These are phyloP conservation scores for Penicillium lagena DNA, from an alignment of 495 filamentous ascomycete species.

Conservation along the genomic window DNA sequence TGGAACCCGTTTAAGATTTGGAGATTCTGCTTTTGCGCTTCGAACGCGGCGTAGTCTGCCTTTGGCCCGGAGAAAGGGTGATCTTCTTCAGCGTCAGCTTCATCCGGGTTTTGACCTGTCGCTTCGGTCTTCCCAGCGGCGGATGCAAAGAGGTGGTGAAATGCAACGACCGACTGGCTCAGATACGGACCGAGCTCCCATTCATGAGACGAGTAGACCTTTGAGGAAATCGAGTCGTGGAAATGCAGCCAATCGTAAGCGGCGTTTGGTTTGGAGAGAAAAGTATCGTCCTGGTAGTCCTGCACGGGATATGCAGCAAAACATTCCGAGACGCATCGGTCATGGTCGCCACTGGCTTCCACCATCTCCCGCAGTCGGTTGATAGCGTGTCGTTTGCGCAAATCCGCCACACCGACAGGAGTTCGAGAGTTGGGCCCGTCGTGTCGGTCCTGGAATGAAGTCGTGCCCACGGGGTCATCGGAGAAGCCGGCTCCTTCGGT, in stretches of 20 bases:
- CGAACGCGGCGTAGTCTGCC: slow-evolving; percentile 73
- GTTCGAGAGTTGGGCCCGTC: slow-evolving; percentile 19
- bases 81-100: slow-evolving; percentile 46
- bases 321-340: slow-evolving; percentile 76
- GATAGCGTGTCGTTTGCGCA: slow-evolving; percentile 70
- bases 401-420: slow-evolving; percentile 58
- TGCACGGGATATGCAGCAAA: slow-evolving; percentile 79
- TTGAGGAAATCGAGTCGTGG: slow-evolving; percentile 73
- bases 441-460: slow-evolving; percentile 28
- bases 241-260: slow-evolving; percentile 96
- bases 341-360: slow-evolving; percentile 80
- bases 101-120: slow-evolving; percentile 27
- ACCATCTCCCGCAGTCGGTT: slow-evolving; percentile 80
- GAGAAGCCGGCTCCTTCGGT: slow-evolving; percentile 81
- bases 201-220: slow-evolving; percentile 69
- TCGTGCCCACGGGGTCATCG: slow-evolving; percentile 36
- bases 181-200: slow-evolving; percentile 87
- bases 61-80: slow-evolving; percentile 73
- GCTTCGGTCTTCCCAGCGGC: slow-evolving; percentile 29
- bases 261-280: slow-evolving; percentile 76
- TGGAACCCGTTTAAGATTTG: slow-evolving; percentile 48
- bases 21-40: slow-evolving; percentile 65
- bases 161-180: slow-evolving; percentile 75
- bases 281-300: slow-evolving; percentile 86
- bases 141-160: slow-evolving; percentile 83